These are phyloP conservation scores for Rhododendron ferrugineum DNA, from an alignment of 148 eudicot species.

Conservation along the genomic window DNA sequence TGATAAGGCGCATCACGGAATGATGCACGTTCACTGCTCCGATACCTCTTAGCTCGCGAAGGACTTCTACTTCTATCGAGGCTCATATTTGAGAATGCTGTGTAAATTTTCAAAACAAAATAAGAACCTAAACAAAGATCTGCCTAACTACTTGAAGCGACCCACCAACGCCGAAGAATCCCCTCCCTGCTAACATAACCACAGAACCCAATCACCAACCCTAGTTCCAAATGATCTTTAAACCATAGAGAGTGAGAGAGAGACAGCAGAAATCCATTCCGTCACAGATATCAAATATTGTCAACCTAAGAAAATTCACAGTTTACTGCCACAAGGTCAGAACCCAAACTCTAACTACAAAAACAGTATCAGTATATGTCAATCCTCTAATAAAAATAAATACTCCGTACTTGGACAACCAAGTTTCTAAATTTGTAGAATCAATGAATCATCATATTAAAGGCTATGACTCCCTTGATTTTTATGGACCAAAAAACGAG, in stretches of 20 bases:
- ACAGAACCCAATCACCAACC: neutral
- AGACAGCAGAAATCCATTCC: neutral
- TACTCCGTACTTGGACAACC: neutral
- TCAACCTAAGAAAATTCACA: neutral
- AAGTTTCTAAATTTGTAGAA: neutral
- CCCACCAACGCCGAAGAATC: constrained; percentile 1
- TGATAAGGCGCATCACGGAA: constrained; percentile 56
- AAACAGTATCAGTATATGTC: neutral
- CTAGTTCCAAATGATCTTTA: neutral
- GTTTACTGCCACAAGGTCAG: neutral
- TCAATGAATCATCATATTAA: no score
- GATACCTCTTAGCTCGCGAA: constrained; percentile 22
- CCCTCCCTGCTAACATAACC: constrained; percentile 10
- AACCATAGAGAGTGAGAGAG: neutral
- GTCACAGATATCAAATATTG: neutral
- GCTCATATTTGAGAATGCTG: constrained; percentile 14
- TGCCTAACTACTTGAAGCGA: neutral
- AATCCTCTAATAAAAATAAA: neutral
- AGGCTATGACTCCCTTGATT: no score
- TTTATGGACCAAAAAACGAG: no score
- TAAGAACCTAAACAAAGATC: neutral
- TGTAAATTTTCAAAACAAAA: neutral
- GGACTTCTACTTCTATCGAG: constrained; percentile 24
- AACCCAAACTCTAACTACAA: neutral
- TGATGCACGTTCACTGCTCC: constrained; percentile 42